Base-by-base conservation (phyloP, 2,329 filamentous ascomycete genomes). In the Pseudocercospora macadamiae region DNA sequence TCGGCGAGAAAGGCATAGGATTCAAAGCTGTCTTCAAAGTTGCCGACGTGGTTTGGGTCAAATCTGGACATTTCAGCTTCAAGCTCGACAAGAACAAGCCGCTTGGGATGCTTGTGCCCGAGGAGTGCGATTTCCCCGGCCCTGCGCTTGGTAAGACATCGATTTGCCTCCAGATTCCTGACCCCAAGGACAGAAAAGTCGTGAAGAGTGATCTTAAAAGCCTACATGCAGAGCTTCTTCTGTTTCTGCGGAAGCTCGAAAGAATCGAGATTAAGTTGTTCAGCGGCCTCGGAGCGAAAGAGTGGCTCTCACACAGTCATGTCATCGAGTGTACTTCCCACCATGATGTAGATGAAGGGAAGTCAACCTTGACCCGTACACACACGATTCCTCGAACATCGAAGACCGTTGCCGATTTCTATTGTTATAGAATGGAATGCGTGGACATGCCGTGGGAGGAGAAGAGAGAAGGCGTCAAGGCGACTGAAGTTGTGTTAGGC, bases 1-100 rank as follows among this genome's bases (percentile, higher is more conserved):
- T 80, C n/a, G 79, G 80, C 2, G 78, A 79, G 55, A 82, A 82
- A 54, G 80, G 80, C 8, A 80, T 82, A 14, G 80, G 80, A 0
- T 82, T 82, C 69, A 82, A 83, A 59, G 80, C 79, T 0, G 78
- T 80, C 1, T 83, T 83, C 60, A 81, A 74, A 65, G 79, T 73
- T 0, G 78, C 80, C 0, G 74, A 69, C 57, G 75, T 74, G 25
- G 79, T 79, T 3, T 73, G 75, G 36, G 79, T 83, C 14, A 74
- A 75, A 19, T 83, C 80, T 0, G 75, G 77, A 0, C 16, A 60
- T 23, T 80, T 76, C 57, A 76, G 75, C 0, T 83, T 83, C 66
- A 74, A 69, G 6, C 81, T 83, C 61, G 68, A 73, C 53, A 63
- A 63, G 6, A 61, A 62, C 6, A 58, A 57, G 26, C 55, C 16